Percentiles rank a stretch among this genome's conserved stretches.
These are phyloP conservation scores for Fusarium sublunatum DNA, from an alignment of 2,329 filamentous ascomycete species.

Conservation along the genomic window DNA sequence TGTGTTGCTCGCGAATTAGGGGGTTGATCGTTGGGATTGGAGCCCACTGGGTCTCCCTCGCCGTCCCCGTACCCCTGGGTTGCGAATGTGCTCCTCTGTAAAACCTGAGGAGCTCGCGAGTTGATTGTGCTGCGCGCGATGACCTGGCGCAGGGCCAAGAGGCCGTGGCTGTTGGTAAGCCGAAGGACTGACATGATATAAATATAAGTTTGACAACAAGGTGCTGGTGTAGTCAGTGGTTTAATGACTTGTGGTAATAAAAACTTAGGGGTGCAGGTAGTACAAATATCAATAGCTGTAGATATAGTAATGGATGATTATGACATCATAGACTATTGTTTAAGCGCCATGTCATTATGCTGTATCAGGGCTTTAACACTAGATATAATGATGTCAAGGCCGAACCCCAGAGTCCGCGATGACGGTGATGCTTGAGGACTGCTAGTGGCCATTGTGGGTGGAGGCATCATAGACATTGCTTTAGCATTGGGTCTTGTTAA, in stretches of 20 bases:
- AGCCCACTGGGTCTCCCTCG: too few species aligned
- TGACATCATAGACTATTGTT: conserved; percentile 11
- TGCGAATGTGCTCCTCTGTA: conserved; percentile 3
- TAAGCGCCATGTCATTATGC: conserved; percentile 6
- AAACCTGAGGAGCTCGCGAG: not conserved
- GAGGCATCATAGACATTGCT: too few species aligned
- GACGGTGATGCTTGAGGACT: too few species aligned
- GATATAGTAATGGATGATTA: not conserved
- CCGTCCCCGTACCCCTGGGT: not conserved
- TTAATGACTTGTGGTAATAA: too few species aligned
- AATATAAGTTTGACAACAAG: too few species aligned
- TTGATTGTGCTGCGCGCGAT: not conserved
- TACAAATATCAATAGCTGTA: not conserved
- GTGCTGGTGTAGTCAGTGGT: not conserved
- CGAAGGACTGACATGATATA: conserved; percentile 1
- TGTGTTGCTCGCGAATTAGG: conserved; percentile 10
- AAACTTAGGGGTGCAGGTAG: too few species aligned
- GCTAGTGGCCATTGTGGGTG: not conserved
- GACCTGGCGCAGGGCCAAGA: not conserved
- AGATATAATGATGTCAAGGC: not conserved
- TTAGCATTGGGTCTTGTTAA: too few species aligned
- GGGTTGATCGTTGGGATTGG: not conserved
- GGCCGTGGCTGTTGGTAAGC: not conserved
- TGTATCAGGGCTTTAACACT: too few species aligned
- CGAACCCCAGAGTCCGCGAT: not conserved